Evolutionary conservation across 75 land plant genomes (phyloP).

Genomic region (Cunninghamia lanceolata): DNA sequence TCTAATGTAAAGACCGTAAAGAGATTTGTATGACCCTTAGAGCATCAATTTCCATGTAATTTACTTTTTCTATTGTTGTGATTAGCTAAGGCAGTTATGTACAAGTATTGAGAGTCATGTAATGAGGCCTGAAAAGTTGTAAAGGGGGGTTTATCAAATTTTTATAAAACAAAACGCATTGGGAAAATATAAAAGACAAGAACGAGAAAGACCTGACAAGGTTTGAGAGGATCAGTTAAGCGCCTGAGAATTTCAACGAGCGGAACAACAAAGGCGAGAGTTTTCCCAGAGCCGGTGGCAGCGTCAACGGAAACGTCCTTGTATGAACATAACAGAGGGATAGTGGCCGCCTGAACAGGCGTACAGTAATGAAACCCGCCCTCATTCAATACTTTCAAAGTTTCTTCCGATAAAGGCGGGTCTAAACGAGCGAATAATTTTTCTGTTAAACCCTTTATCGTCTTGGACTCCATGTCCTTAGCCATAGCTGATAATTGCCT

Average conservation of each 20-base stretch:
- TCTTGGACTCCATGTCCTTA: background rate
- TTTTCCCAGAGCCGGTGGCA: constrained; percentile 99
- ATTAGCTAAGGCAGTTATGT: no score
- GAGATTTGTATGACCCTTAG: no score
- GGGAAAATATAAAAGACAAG: background rate
- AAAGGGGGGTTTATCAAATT: no score
- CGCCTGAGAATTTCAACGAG: constrained; percentile 92
- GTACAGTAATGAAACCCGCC: constrained; percentile 83
- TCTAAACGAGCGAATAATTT: constrained; percentile 58
- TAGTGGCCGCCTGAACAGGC: constrained; percentile 94
- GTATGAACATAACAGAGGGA: constrained; percentile 72
- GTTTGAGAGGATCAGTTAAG: constrained; percentile 44
- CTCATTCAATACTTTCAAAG: constrained; percentile 53
- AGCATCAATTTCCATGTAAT: no score
- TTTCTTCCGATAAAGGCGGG: constrained; percentile 67
- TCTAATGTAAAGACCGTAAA: no score
- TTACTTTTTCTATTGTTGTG: no score
- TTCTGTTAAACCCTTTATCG: constrained; percentile 40
- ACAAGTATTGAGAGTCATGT: no score
- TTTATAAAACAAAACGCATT: no score
- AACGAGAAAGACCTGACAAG: constrained; percentile 54
- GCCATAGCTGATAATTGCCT: background rate
- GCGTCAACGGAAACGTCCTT: constrained; percentile 99
- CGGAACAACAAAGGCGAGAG: constrained; percentile 90
- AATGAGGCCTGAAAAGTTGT: no score